Conservation (phyloP, 225 moss, liverwort and hornwort species). For the Climacium dendroides region DNA sequence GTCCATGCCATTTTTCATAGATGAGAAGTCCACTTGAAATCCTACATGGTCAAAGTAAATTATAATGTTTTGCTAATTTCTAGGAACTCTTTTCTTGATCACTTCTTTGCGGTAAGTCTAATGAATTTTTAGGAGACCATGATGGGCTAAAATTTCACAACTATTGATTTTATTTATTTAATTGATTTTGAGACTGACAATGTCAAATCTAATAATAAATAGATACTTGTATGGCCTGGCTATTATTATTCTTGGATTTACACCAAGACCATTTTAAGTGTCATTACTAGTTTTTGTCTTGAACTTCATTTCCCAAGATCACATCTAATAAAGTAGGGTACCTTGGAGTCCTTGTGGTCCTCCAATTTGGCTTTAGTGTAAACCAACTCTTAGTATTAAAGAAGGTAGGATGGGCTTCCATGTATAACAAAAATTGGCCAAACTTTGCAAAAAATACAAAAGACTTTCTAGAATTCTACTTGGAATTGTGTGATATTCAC, state of each 20-base stretch:
- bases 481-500: rapidly evolving
- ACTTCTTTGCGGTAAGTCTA: not conserved
- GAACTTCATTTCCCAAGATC: rapidly evolving
- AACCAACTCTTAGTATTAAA: too few relatives aligned
- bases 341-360: too few relatives aligned
- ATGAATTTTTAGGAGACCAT: not conserved
- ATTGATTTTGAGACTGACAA: not conserved
- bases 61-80: not conserved
- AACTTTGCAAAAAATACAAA: not conserved
- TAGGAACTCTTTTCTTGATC: not conserved
- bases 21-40: too few relatives aligned
- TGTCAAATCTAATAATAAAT: not conserved
- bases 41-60: not conserved
- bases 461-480: not conserved
- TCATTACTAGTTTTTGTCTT: not conserved
- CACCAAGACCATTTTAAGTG: not conserved
- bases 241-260: not conserved
- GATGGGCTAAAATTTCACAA: not conserved
- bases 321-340: not conserved
- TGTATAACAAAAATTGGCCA: rapidly evolving
- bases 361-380: rapidly evolving
- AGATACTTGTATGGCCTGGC: not conserved
- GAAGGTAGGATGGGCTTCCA: rapidly evolving
- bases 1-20: not conserved
- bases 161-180: not conserved